These are phyloP conservation scores for Rhizopogon vulgaris DNA, from an alignment of 768 basidiomycete genomes.

Conservation along the genomic window DNA sequence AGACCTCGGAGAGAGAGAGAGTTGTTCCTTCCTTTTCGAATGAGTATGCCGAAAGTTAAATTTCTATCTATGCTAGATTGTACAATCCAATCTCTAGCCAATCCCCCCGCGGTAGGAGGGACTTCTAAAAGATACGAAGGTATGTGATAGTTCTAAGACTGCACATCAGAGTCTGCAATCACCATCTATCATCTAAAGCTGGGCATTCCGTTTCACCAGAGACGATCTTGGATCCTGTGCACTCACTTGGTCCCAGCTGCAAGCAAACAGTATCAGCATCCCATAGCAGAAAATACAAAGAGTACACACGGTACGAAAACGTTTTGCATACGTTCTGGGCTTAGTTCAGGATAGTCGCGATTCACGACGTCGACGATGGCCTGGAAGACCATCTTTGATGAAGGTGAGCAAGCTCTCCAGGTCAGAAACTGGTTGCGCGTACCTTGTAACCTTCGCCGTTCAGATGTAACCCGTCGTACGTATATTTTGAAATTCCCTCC, in stretches of 20 bases:
- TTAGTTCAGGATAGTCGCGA: slow-evolving; percentile 58
- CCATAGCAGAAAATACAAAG: background rate
- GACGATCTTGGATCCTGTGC: slow-evolving; percentile 16
- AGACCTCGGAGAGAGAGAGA: background rate
- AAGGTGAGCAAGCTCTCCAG: background rate
- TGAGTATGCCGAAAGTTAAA: too few species aligned
- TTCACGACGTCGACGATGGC: slow-evolving; percentile 53
- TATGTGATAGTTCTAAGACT: too few species aligned
- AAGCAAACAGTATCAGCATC: background rate
- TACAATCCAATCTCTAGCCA: background rate
- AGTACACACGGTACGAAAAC: slow-evolving; percentile 56
- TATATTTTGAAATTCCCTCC: slow-evolving; percentile 40
- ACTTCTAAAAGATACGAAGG: background rate
- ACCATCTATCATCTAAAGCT: background rate
- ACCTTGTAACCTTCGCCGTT: slow-evolving; percentile 69
- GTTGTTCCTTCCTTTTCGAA: background rate
- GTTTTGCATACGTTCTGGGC: slow-evolving; percentile 42
- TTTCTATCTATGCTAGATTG: too few species aligned
- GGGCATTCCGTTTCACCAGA: slow-evolving; percentile 10
- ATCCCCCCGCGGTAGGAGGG: too few species aligned
- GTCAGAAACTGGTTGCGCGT: slow-evolving; percentile 13
- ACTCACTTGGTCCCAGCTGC: slow-evolving; percentile 20
- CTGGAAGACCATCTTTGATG: slow-evolving; percentile 57
- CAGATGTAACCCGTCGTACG: slow-evolving; percentile 78
- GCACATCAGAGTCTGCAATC: background rate